These are phyloP conservation scores for Aureobasidium sp. DNA, from an alignment of 2,329 filamentous ascomycete species.

Conservation along the genomic window DNA sequence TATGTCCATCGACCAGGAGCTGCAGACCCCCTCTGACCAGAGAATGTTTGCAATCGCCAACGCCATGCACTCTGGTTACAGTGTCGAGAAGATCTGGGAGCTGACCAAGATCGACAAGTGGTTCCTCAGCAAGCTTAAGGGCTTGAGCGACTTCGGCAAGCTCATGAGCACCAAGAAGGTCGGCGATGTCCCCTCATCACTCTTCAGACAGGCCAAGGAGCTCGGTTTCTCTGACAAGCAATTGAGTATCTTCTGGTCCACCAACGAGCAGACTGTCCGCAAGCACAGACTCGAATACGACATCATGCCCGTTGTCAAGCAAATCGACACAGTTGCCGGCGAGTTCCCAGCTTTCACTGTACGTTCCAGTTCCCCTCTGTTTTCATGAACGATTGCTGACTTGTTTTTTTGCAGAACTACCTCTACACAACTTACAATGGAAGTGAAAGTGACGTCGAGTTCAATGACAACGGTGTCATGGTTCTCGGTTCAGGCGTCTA, in stretches of 20 bases:
- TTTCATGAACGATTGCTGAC: neutral
- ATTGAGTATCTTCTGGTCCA: slow-evolving; percentile 87
- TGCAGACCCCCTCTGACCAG: slow-evolving; percentile 96
- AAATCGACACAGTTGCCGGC: slow-evolving; percentile 96
- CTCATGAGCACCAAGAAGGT: slow-evolving; percentile 63
- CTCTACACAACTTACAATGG: slow-evolving; percentile 95
- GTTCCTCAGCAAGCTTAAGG: slow-evolving; percentile 90
- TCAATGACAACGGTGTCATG: slow-evolving; percentile 90
- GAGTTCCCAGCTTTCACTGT: slow-evolving; percentile 83
- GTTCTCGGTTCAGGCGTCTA: slow-evolving; percentile 94
- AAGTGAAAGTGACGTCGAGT: slow-evolving; percentile 70
- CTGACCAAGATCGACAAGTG: slow-evolving; percentile 98
- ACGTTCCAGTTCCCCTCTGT: neutral
- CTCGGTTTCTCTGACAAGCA: slow-evolving; percentile 93
- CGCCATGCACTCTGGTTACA: slow-evolving; percentile 90
- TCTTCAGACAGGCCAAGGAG: slow-evolving; percentile 80
- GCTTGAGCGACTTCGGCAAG: slow-evolving; percentile 81
- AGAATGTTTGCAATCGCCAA: slow-evolving; percentile 96
- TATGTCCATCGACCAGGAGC: slow-evolving; percentile 92
- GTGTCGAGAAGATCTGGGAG: slow-evolving; percentile 95
- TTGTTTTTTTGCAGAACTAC: slow-evolving; percentile 40
- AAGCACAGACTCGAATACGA: slow-evolving; percentile 75
- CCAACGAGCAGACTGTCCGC: slow-evolving; percentile 85
- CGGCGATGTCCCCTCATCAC: slow-evolving; percentile 51
- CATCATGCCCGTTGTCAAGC: slow-evolving; percentile 86